phyloP scores from a whole-genome alignment of 352 stramenopile species.

The Pythium scleroteichum region DNA sequence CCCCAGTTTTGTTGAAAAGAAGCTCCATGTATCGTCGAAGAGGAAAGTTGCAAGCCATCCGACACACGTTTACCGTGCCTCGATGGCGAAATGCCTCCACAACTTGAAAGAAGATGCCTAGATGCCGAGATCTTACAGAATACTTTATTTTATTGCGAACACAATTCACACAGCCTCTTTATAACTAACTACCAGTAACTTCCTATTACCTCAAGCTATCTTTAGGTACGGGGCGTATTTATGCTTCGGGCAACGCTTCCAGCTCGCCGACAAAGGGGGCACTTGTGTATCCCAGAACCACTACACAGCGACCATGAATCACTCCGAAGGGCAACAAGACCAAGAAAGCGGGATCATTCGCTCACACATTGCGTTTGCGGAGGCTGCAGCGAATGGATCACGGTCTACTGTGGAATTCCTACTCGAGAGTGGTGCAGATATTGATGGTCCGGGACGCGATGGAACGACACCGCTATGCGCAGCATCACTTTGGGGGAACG shows the following conservation, averaged over 20 bases:
- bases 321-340: conserved; percentile 24
- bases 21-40: conserved; percentile 42
- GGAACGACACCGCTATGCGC: conserved; percentile 40
- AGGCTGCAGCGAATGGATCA: conserved; percentile 39
- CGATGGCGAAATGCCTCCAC: conserved; percentile 37
- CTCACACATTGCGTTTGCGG: conserved; percentile 38
- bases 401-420: conserved; percentile 43
- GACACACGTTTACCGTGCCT: conserved; percentile 36
- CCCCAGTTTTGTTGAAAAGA: conserved; percentile 52
- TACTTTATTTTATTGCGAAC: background rate
- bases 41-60: conserved; percentile 35
- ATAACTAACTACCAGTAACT: too few species aligned
- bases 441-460: conserved; percentile 37
- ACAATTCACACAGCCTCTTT: too few species aligned
- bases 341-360: conserved; percentile 28
- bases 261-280: too few species aligned
- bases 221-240: too few species aligned
- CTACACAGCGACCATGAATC: conserved; percentile 8
- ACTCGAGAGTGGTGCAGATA: conserved; percentile 35
- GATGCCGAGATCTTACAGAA: background rate
- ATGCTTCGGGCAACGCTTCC: too few species aligned
- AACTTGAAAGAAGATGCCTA: conserved; percentile 28
- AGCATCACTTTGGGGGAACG: conserved; percentile 39
- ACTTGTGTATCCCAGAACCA: too few species aligned
- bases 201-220: too few species aligned